Base-by-base conservation (phyloP, 257 asterid species). In the Solanum ossicruentum region DNA sequence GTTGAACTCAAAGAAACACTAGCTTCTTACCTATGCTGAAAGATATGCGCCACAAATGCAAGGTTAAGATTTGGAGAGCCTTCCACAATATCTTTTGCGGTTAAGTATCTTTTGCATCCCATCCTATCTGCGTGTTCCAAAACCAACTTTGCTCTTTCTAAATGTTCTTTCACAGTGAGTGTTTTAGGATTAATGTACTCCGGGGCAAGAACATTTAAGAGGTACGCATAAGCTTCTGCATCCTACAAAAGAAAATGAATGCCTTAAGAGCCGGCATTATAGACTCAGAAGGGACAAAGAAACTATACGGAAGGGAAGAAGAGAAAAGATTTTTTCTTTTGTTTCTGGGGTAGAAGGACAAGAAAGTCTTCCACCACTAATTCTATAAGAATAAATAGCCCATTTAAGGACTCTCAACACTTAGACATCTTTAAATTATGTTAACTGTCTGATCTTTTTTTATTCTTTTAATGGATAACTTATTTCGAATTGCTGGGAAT, bases 51-150 rank as follows among this genome's bases (percentile, higher is more conserved):
- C 84, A 97, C 98, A 89, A 97, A 97, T 73, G 99, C 99, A 86
- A 97, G 98, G 88, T 97, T 97, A 84, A 95, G 99, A 89, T 97
- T 97, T 39, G 97, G 98, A 85, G 93, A 95, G 84, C 99, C 99
- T 66, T 97, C 98, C 78, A 97, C 94, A 73, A 97, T 97, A 89
- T 97, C 99, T 91, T 93, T 95, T 41, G 99, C 94, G 82, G 99
- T 97, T 87, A 96, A 85, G 91, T 96, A 95, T 93, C 98, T 91
- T 86, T 93, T 96, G 91, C 98, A 95, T 70, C 99, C 98, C 99
- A 96, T 96, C 87, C 89, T 93, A 92, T 95, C 98, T n/a, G 98
- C 98, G 87, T 96, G 99, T 81, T 93, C 97, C 87, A 97, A 97
- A 65, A 97, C 98, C 84, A 95, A 88, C 85, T 94, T 97, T 80